A percentile compares a stretch with the other conserved stretches of the same genome.
Conservation (phyloP, 2,329 filamentous ascomycete species). For the Botrytis porri region DNA sequence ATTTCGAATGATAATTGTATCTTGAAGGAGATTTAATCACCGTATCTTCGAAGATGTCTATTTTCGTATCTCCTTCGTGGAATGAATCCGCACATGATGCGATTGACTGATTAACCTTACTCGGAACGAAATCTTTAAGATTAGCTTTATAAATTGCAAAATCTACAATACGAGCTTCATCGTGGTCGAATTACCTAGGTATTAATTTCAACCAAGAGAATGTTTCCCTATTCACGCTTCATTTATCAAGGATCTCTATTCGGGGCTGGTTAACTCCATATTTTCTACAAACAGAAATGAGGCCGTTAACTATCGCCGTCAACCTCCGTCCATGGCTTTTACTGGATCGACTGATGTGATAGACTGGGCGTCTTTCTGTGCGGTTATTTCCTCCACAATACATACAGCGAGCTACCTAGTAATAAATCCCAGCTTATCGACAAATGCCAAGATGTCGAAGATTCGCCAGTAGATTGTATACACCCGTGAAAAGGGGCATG, state of each 20-base stretch:
- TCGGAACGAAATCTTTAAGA: background rate
- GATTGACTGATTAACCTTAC: background rate
- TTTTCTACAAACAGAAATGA: background rate
- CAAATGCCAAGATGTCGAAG: background rate
- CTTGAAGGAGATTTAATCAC: background rate
- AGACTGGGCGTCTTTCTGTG: background rate
- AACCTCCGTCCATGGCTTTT: background rate
- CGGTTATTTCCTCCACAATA: background rate
- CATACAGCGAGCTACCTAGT: background rate
- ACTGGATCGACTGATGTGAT: background rate
- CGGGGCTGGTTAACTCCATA: background rate
- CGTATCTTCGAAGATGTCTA: background rate
- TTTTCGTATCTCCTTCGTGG: background rate
- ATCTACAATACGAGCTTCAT: conserved; percentile 6
- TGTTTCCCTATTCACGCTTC: background rate
- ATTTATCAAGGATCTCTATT: background rate
- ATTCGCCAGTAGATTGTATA: background rate
- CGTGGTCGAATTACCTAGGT: background rate
- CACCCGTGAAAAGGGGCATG: conserved; percentile 2
- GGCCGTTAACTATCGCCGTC: background rate
- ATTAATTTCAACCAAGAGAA: background rate
- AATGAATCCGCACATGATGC: conserved; percentile 4
- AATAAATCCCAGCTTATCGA: background rate
- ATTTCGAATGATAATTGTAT: background rate
- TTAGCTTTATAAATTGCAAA: background rate